These are phyloP conservation scores for Aspergillus luchuensis DNA, from an alignment of 2,329 filamentous ascomycete genomes.

Conservation along the genomic window DNA sequence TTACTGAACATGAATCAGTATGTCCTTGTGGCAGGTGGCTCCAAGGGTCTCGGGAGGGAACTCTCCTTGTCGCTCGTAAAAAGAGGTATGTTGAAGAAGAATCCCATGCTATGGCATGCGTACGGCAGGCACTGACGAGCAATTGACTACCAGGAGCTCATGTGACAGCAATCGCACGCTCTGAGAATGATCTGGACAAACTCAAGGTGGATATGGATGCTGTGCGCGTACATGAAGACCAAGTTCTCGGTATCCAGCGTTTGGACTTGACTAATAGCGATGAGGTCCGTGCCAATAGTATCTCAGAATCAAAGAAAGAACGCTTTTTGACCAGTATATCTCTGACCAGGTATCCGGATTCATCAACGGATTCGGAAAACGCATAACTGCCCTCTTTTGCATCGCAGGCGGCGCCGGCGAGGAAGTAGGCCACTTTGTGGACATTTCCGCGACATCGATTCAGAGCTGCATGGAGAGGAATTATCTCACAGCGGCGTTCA, in stretches of 20 bases:
- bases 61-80: slow-evolving; percentile 2
- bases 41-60: slow-evolving; percentile 12
- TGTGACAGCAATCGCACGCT: slow-evolving; percentile 6
- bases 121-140: no score
- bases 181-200: neutral
- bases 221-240: neutral
- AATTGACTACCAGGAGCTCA: slow-evolving; percentile 4
- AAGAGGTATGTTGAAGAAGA: neutral
- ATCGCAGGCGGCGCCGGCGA: slow-evolving; percentile 19
- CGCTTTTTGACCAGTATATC: no score
- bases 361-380: neutral
- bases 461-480: slow-evolving; percentile 16
- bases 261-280: slow-evolving; percentile 5
- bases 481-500: slow-evolving; percentile 14
- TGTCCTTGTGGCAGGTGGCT: slow-evolving; percentile 13
- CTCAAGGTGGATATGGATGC: neutral
- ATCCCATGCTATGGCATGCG: no score
- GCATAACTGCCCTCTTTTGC: slow-evolving; percentile 16
- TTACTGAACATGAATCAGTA: neutral
- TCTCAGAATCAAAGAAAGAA: no score
- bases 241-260: neutral
- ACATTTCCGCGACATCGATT: slow-evolving; percentile 16
- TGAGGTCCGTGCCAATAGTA: neutral
- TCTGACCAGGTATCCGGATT: neutral
- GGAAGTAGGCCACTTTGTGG: slow-evolving; percentile 23